Base-by-base conservation (phyloP, 352 stramenopile genomes). In the Phytopythium montanum region DNA sequence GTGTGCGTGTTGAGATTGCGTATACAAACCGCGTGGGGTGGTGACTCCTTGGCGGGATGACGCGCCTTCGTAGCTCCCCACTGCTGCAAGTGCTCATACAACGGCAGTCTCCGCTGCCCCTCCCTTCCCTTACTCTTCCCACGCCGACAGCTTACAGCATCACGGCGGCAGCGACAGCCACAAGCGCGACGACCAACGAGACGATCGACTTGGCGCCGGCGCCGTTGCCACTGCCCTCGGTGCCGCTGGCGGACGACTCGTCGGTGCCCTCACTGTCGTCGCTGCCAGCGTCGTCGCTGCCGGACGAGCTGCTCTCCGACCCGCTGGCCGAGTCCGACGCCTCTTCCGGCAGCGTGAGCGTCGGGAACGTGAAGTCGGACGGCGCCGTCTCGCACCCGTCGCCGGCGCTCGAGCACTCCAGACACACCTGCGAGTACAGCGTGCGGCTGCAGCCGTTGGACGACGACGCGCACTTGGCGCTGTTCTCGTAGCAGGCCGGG, bases 401-500 rank as follows among this genome's bases (percentile, higher is more conserved):
- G 21, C 52, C 61, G 21, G 39, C 54, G 19, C 28, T 62, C n/a
- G 52, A 55, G 62, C 84, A 94, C 25, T 83, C 60, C 13, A 77
- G 29, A 38, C 84, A 94, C 12, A 88, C 59, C 68, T 94, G 85
- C 14, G 70, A 67, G 65, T 86, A 88, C 21, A 86, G 66, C 13
- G 68, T 68, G 12, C 84, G 79, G 19, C 62, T 73, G 70, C 84
- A 94, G 34, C 81, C 79, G 56, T 75, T 62, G 21, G 51, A 16
- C 1, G 76, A 56, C 7, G 23, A 68, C 1, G 75, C 80, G 48
- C 85, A 94, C 52, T 59, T 49, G 0, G 67, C 61, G n/a, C 42
- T 75, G 73, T 89, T 94, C 50, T 81, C 57, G 61, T 90, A 88
- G 69, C 85, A 94, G 49, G 74, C 61, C 7, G 84, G 84, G 65